Conservation (phyloP, 1,284 basidiomycete genomes). For the Crocinoboletus sp. region DNA sequence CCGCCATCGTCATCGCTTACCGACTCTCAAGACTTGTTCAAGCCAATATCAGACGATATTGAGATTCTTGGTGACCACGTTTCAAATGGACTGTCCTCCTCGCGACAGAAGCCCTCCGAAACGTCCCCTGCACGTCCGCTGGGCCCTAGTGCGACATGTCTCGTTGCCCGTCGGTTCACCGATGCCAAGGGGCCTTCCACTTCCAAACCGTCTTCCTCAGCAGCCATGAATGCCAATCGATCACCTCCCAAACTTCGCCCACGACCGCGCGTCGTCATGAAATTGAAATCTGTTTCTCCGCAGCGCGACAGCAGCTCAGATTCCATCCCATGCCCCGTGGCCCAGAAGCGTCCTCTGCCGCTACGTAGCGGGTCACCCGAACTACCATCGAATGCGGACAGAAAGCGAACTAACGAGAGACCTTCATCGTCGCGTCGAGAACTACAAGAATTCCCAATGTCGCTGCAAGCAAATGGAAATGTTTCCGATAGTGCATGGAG, state of each 20-base stretch:
- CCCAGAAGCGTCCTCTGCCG: slow-evolving; percentile 1
- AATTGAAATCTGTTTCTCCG: background rate
- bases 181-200: slow-evolving; percentile 1
- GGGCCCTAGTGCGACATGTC: background rate
- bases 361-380: slow-evolving; percentile 9
- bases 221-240: background rate
- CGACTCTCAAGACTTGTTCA: slow-evolving; percentile 25
- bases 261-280: slow-evolving; percentile 7
- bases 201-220: slow-evolving; percentile 1
- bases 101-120: background rate
- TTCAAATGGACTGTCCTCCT: background rate
- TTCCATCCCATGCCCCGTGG: slow-evolving; percentile 15
- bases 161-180: background rate
- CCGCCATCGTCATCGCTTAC: slow-evolving; percentile 23
- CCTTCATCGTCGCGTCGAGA: slow-evolving; percentile 11
- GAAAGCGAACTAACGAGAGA: slow-evolving; percentile 10
- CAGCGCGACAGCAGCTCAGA: slow-evolving; percentile 12
- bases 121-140: slow-evolving; percentile 1
- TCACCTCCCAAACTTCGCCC: slow-evolving; percentile 10
- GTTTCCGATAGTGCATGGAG: slow-evolving; percentile 14
- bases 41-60: slow-evolving; percentile 20
- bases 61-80: background rate
- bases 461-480: slow-evolving; percentile 23
- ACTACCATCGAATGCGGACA: background rate
- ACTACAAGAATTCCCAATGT: slow-evolving; percentile 26